Evolutionary conservation across 2,329 filamentous ascomycete genomes (phyloP), one percentile per base, ranked within the genome.

Genomic region (Eutypella sp.): DNA sequence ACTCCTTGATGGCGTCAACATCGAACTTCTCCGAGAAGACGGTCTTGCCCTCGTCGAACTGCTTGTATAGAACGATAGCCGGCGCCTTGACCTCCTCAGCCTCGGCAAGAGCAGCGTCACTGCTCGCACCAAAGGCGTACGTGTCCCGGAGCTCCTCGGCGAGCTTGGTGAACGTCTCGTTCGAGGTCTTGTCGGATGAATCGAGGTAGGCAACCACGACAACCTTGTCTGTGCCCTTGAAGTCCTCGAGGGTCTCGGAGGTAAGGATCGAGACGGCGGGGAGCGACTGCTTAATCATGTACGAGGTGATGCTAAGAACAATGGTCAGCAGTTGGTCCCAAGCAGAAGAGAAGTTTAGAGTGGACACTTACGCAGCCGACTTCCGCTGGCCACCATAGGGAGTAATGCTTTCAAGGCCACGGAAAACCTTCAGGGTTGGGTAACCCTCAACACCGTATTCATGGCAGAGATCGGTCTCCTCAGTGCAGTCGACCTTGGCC

Each of bases 401-500:
- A 55, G 81, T 76, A 66, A 89, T 72, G 67, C 86, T 89, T 10
- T 96, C 89, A 37, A 74, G 71, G 59, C 93, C 92, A 62, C 92
- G 89, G 90, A 99, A 99, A 73, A 99, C 82, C 84, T 97, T 99
- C 66, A 99, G 82, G 57, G 93, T 99, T 52, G 93, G 93, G 79
- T 99, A 99, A 56, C 93, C 93, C 78, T 97, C 90, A 37, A 99
- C 91, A 52, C 89, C 91, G 62, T 87, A 88, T 59, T 81, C 76
- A 70, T 90, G 81, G 82, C 93, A 99, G 57, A 99, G 85, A 27
- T 95, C 89, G 53, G 84, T 75, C 78, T 99, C 89, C 68, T 87
- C 90, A 64, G 92, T 97, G 80, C 93, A 97, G 77, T 96, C 92
- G 59, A 95, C 72, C 82, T 95, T 93, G 70, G 79, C 86, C 46